Percentiles rank a stretch among this genome's conserved stretches.
phyloP scores from a whole-genome alignment of 768 basidiomycete species.

The Agaricus sinodeliciosus region DNA sequence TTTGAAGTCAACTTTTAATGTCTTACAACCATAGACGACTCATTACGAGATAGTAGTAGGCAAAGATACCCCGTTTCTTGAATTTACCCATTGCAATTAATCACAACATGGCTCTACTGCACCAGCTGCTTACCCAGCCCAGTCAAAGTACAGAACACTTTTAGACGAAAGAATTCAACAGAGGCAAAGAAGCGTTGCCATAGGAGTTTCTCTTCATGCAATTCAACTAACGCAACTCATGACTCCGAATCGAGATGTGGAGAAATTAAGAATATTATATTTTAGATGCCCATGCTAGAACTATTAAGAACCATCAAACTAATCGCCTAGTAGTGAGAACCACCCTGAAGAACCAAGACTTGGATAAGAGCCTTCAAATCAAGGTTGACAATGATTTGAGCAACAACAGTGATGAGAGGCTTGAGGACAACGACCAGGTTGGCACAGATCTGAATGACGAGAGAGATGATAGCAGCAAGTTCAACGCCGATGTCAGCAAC shows the following conservation, averaged over 20 bases:
- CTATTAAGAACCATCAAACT: neutral
- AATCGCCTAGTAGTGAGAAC: neutral
- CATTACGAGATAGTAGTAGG: no score
- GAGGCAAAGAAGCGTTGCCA: no score
- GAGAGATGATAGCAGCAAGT: constrained; percentile 9
- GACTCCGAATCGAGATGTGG: no score
- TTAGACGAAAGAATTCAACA: no score
- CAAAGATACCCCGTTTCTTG: no score
- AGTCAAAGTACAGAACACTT: no score
- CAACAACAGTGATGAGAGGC: neutral
- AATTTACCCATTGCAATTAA: no score
- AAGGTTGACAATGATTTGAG: neutral
- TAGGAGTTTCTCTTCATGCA: no score
- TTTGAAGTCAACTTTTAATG: neutral
- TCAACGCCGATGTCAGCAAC: constrained; percentile 7
- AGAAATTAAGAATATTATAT: neutral
- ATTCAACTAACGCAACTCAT: no score
- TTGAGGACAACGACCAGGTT: neutral
- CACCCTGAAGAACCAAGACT: neutral
- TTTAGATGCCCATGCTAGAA: neutral
- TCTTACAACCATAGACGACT: no score
- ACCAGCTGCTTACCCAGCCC: no score
- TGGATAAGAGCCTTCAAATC: neutral
- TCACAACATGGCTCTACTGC: no score
- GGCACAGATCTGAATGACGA: neutral